Conservation (phyloP, 2,329 filamentous ascomycete genomes). For the Myriosclerotinia duriaeana region DNA sequence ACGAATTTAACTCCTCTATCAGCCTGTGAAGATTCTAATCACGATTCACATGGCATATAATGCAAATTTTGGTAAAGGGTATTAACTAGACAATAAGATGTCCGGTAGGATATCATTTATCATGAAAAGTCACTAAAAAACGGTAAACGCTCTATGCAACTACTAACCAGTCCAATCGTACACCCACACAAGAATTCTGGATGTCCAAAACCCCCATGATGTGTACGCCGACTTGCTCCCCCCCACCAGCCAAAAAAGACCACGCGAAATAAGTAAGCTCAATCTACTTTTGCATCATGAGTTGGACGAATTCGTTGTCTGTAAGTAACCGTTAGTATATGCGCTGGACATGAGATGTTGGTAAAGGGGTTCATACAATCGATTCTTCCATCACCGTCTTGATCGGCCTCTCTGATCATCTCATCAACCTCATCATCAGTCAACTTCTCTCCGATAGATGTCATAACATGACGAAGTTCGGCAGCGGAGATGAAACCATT, state of each 20-base stretch:
- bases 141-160: conserved; percentile 15
- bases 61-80: conserved; percentile 7
- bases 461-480: conserved; percentile 88
- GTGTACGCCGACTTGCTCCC: conserved; percentile 23
- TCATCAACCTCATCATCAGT: conserved; percentile 89
- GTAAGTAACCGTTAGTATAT: conserved; percentile 32
- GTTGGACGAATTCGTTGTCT: conserved; percentile 93
- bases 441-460: conserved; percentile 86
- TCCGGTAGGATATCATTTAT: conserved; percentile 15
- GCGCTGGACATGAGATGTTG: conserved; percentile 25
- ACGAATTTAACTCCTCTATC: not conserved
- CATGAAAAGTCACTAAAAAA: conserved; percentile 17
- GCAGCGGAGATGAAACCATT: conserved; percentile 89
- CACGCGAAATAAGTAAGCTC: conserved; percentile 26
- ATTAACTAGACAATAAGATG: conserved; percentile 19
- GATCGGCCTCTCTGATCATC: conserved; percentile 90
- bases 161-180: conserved; percentile 19
- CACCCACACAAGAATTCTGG: conserved; percentile 18
- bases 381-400: conserved; percentile 84
- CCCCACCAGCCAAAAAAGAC: conserved; percentile 11
- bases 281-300: conserved; percentile 89
- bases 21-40: not conserved
- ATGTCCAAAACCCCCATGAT: conserved; percentile 20
- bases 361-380: conserved; percentile 64
- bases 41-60: not conserved